Evolutionary conservation across 148 eudicot genomes (phyloP), one percentile per base, ranked within the genome.

Genomic region (Rhododendron griersonianum): DNA sequence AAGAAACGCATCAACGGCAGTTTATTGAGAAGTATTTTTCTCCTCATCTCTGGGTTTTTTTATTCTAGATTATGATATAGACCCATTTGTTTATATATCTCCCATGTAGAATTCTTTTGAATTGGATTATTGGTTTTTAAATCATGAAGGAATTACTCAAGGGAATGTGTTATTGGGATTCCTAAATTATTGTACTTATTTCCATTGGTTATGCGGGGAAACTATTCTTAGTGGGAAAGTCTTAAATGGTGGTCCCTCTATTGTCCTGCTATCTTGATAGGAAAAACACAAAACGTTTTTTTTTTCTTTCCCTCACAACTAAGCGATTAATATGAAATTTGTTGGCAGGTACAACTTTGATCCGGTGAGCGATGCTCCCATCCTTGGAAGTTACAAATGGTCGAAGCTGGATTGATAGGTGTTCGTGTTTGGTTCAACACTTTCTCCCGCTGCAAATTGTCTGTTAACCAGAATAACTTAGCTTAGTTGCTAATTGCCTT

Each of bases 321-420:
- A 1, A 69, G 28, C 37, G 2, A 5, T 14, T 25, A 11, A 23
- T 28, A 4, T 37, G 65, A 48, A 30, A 50, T 83, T 28, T 7
- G 61, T 83, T 86, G 81, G 82, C 87, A 92, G 94, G 89, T 92
- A 91, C 87, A 92, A 92, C 89, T 92, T 89, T 78, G 94, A 92
- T 87, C 91, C 91, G 0, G 89, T 87, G 81, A 88, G 86, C 4
- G 93, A 91, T 39, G 59, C 48, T 63, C 94, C 94, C 85, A 90
- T 92, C 45, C 88, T 87, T 19, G 94, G 94, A 83, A 90, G 93
- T 28, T 92, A 88, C 7, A 89, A 92, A 84, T 92, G 94, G 94
- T 88, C 81, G 63, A 88, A 85, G 83, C 61, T 90, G 80, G 63
- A 90, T 50, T 86, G 83, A 8, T 82, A 86, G 83, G 50, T 75